These are phyloP conservation scores for Colletotrichum destructivum DNA, from an alignment of 2,329 filamentous ascomycete species.

Conservation along the genomic window DNA sequence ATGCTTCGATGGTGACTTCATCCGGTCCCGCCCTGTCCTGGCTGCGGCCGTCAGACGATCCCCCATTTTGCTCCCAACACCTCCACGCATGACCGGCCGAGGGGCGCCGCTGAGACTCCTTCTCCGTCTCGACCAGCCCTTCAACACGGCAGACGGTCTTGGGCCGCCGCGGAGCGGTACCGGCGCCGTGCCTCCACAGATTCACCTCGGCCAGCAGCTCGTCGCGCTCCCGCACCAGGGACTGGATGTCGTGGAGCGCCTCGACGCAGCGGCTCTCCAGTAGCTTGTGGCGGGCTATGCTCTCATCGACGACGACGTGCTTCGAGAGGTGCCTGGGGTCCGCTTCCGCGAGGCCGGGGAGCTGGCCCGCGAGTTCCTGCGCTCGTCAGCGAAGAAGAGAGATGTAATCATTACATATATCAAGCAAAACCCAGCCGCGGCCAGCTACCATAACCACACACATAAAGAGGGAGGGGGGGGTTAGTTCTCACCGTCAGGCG, in stretches of 20 bases:
- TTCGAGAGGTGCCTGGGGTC: slow-evolving; percentile 57
- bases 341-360: slow-evolving; percentile 52
- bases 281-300: slow-evolving; percentile 50
- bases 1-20: background rate
- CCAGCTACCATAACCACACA: no score
- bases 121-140: slow-evolving; percentile 26
- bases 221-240: slow-evolving; percentile 48
- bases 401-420: background rate
- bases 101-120: slow-evolving; percentile 20
- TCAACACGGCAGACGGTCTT: slow-evolving; percentile 13
- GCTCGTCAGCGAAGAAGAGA: background rate
- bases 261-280: slow-evolving; percentile 45
- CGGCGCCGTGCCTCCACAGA: slow-evolving; percentile 41
- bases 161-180: slow-evolving; percentile 12
- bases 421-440: no score
- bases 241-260: slow-evolving; percentile 42
- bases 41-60: background rate
- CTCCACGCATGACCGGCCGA: background rate
- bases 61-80: background rate
- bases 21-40: background rate
- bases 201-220: slow-evolving; percentile 50
- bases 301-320: slow-evolving; percentile 56
- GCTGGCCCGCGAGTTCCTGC: slow-evolving; percentile 54
- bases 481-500: slow-evolving; percentile 50
- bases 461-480: no score